Conservation (phyloP, 2,329 filamentous ascomycete species). For the Apiospora saccharicola region DNA sequence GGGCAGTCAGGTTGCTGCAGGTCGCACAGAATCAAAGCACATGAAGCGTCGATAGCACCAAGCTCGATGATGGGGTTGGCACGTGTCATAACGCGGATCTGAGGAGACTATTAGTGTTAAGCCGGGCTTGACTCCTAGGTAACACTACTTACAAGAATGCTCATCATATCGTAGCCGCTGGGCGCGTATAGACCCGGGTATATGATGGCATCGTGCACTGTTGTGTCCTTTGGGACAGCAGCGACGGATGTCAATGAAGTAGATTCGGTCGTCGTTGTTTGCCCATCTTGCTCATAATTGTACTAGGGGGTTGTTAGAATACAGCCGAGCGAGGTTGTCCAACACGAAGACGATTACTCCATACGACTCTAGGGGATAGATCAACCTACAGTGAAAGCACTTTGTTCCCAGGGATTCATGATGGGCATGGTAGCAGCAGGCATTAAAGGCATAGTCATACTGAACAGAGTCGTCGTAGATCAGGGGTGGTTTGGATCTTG, state of each 20-base stretch:
- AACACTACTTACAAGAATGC: conserved; percentile 55
- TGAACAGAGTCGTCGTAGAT: background rate
- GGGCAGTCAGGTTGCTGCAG: conserved; percentile 76
- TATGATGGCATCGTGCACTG: conserved; percentile 55
- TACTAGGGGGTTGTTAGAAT: conserved; percentile 30
- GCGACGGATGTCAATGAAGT: conserved; percentile 23
- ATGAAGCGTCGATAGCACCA: conserved; percentile 83
- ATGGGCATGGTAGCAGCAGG: conserved; percentile 30
- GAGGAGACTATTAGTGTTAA: conserved; percentile 25
- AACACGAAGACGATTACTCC: conserved; percentile 36
- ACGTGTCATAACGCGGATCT: conserved; percentile 71
- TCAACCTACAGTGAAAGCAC: conserved; percentile 42
- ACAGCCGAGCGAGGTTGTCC: conserved; percentile 11
- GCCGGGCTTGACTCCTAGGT: background rate
- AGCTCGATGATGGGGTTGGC: conserved; percentile 80
- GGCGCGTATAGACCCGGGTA: conserved; percentile 63
- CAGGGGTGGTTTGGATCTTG: background rate
- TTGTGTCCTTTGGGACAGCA: conserved; percentile 31
- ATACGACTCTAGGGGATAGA: background rate
- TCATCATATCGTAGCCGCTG: conserved; percentile 64
- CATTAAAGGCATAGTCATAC: conserved; percentile 11
- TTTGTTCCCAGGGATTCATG: conserved; percentile 44
- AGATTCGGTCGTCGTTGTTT: conserved; percentile 24
- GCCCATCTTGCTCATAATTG: conserved; percentile 25
- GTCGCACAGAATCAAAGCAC: conserved; percentile 84